Evolutionary conservation across 441 rosid genomes (phyloP).

Genomic region (Erysimum pusillum): DNA sequence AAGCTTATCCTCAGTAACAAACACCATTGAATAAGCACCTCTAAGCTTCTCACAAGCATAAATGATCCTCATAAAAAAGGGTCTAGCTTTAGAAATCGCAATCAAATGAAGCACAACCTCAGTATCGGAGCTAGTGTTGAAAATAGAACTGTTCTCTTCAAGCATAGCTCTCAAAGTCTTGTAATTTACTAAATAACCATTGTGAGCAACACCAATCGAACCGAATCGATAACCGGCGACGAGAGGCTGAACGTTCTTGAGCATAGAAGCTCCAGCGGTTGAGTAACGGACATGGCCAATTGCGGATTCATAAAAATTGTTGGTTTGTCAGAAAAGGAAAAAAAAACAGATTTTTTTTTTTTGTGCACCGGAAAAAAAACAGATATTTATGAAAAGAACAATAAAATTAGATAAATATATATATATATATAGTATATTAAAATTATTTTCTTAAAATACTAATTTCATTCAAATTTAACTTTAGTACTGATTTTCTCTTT

Average conservation of each 20-base stretch:
- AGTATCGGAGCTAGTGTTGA: conserved; percentile 44
- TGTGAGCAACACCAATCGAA: conserved; percentile 22
- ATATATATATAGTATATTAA: too few species aligned
- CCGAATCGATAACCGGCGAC: conserved; percentile 18
- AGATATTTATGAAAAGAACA: too few species aligned
- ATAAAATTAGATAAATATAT: too few species aligned
- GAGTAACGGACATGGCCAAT: conserved; percentile 33
- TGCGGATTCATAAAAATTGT: too few species aligned
- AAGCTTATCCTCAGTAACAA: conserved; percentile 76
- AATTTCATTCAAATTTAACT: too few species aligned
- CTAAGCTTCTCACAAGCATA: conserved; percentile 82
- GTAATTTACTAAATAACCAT: conserved; percentile 30
- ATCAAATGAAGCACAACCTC: conserved; percentile 93
- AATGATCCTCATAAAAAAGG: conserved; percentile 74
- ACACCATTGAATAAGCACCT: conserved; percentile 91
- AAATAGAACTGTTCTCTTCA: conserved; percentile 29
- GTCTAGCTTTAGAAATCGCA: conserved; percentile 83
- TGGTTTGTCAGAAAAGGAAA: too few species aligned
- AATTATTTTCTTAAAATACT: too few species aligned
- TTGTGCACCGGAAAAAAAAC: too few species aligned
- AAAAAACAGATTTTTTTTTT: too few species aligned
- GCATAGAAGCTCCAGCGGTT: conserved; percentile 23
- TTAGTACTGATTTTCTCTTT: too few species aligned
- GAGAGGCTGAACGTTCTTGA: conserved; percentile 28
- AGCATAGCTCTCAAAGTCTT: conserved; percentile 22